Conservation (phyloP, 306 rosid species). For the Cicer judaicum region DNA sequence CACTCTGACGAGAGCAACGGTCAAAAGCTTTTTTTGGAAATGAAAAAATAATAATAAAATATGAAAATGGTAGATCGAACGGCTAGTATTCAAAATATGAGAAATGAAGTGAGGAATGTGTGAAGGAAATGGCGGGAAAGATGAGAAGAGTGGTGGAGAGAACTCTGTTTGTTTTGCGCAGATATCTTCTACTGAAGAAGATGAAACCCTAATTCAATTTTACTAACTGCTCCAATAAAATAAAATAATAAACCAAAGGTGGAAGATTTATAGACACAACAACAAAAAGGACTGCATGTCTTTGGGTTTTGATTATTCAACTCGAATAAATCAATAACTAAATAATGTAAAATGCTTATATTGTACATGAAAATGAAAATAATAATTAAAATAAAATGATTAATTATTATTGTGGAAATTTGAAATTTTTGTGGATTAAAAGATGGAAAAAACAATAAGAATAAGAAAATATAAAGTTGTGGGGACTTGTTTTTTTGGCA, state of each 20-base stretch:
- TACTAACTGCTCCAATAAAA: constrained; percentile 19
- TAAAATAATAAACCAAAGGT: neutral
- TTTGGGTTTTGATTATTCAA: constrained; percentile 50
- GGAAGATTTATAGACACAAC: neutral
- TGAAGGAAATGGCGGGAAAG: constrained; percentile 80
- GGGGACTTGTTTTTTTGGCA: no score
- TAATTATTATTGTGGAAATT: no score
- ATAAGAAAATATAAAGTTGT: no score
- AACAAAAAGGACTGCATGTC: constrained; percentile 40
- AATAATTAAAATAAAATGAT: no score
- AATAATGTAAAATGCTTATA: no score
- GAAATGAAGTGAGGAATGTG: constrained; percentile 49
- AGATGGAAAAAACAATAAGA: no score
- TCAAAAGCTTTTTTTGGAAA: constrained; percentile 10
- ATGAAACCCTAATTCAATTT: constrained; percentile 82
- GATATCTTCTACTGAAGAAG: constrained; percentile 38
- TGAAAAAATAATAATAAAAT: neutral
- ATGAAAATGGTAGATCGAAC: constrained; percentile 61
- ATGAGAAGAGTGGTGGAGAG: constrained; percentile 48
- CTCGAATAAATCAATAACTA: no score
- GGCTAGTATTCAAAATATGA: constrained; percentile 64
- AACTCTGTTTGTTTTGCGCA: constrained; percentile 40
- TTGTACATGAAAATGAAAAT: no score
- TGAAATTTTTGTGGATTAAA: no score
- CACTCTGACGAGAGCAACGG: constrained; percentile 60